These are phyloP conservation scores for Mortierella sp. DNA, from an alignment of 371 early-diverging fungal species.

Conservation along the genomic window DNA sequence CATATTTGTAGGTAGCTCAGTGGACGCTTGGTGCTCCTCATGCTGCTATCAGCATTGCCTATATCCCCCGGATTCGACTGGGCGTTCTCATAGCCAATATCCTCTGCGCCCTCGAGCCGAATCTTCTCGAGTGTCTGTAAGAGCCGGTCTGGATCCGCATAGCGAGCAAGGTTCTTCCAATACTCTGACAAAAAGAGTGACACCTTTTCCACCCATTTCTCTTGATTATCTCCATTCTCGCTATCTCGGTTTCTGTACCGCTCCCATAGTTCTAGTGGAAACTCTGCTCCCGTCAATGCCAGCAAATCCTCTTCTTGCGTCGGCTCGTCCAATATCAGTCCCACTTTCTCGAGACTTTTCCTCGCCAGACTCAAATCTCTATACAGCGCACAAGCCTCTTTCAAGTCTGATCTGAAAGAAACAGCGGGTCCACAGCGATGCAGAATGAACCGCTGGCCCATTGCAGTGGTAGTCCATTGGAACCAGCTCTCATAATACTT, in stretches of 20 bases:
- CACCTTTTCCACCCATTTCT: background rate
- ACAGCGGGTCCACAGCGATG: conserved; percentile 49
- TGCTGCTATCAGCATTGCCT: no score
- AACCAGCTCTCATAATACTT: conserved; percentile 65
- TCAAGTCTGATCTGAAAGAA: conserved; percentile 7
- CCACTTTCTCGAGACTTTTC: background rate
- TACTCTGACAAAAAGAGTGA: background rate
- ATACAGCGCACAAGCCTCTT: conserved; percentile 6
- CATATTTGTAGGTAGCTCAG: conserved; percentile 7
- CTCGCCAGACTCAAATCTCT: conserved; percentile 20
- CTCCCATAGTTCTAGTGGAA: conserved; percentile 2
- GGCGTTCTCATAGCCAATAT: background rate
- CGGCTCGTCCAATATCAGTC: background rate
- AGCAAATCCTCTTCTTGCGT: conserved; percentile 6
- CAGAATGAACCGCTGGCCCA: conserved; percentile 60
- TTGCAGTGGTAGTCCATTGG: conserved; percentile 58
- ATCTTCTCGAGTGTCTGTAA: conserved; percentile 7
- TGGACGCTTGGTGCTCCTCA: background rate
- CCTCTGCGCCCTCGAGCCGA: background rate
- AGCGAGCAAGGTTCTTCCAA: conserved; percentile 19
- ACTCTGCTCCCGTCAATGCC: conserved; percentile 11
- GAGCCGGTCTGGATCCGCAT: conserved; percentile 14
- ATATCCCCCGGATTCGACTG: no score
- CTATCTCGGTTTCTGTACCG: conserved; percentile 1
- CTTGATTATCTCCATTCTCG: background rate